A percentile compares a stretch with the other conserved stretches of the same genome.
phyloP scores from a whole-genome alignment of 345 rosid genomes.

The Litchi chinensis region DNA sequence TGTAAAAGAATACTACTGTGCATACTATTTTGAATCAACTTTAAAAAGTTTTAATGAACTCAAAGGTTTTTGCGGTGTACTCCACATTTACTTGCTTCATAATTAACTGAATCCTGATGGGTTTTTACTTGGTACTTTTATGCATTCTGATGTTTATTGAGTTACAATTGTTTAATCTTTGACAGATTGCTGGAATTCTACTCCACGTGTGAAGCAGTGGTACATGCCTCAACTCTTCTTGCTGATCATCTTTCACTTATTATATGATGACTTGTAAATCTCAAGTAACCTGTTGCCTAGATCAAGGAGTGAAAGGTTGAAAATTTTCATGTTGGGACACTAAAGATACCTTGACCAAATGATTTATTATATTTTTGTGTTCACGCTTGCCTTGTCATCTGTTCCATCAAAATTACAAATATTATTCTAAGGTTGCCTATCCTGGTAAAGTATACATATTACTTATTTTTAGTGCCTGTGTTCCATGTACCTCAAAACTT shows the following conservation, averaged over 20 bases:
- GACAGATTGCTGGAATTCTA: slow-evolving; percentile 84
- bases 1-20: neutral
- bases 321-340: neutral
- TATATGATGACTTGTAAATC: neutral
- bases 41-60: neutral
- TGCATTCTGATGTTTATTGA: slow-evolving; percentile 14
- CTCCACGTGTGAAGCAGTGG: slow-evolving; percentile 83
- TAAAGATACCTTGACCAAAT: neutral
- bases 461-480: neutral
- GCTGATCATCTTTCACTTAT: slow-evolving; percentile 9
- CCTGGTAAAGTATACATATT: neutral
- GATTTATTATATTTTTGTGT: neutral
- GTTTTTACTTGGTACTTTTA: slow-evolving; percentile 14
- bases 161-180: slow-evolving; percentile 26
- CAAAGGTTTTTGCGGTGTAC: neutral
- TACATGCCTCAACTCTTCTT: slow-evolving; percentile 32
- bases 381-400: neutral
- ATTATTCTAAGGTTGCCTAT: neutral
- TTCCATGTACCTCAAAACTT: neutral
- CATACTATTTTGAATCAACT: no score
- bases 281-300: neutral
- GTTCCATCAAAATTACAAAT: neutral
- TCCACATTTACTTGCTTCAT: neutral
- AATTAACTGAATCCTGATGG: neutral
- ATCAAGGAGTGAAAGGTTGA: neutral